Conservation (phyloP, 148 eudicot genomes). For the Mesembryanthemum crystallinum region DNA sequence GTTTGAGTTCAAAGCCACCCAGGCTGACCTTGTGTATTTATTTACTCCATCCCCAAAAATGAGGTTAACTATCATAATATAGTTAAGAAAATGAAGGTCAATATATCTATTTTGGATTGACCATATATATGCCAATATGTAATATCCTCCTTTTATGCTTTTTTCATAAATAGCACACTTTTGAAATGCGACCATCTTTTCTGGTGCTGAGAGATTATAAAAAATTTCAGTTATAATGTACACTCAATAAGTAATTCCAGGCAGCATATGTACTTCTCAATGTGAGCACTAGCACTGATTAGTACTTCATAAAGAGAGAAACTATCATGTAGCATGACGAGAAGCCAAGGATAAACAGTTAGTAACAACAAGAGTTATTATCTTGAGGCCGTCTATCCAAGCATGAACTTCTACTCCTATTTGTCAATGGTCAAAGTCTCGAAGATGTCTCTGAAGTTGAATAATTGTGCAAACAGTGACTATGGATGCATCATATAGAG, state of each 20-base stretch:
- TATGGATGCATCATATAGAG: neutral
- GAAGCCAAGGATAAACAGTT: neutral
- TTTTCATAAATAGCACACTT: neutral
- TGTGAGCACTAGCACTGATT: neutral
- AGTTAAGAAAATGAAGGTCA: neutral
- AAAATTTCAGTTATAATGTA: too few relatives aligned
- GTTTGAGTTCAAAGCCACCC: neutral
- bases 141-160: neutral
- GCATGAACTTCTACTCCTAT: neutral
- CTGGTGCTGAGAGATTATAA: neutral
- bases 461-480: neutral
- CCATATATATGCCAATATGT: neutral
- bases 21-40: neutral
- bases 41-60: too few relatives aligned
- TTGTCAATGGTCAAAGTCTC: neutral
- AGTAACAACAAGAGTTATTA: neutral
- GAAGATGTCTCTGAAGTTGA: neutral
- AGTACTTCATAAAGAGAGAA: neutral
- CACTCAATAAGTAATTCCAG: too few relatives aligned
- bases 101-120: neutral
- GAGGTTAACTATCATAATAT: too few relatives aligned
- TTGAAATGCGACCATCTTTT: neutral
- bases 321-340: neutral
- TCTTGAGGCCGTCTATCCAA: neutral
- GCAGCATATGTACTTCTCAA: neutral